Evolutionary conservation across 1,139 yeast species (phyloP).

Genomic region (Eremothecium gossypii): DNA sequence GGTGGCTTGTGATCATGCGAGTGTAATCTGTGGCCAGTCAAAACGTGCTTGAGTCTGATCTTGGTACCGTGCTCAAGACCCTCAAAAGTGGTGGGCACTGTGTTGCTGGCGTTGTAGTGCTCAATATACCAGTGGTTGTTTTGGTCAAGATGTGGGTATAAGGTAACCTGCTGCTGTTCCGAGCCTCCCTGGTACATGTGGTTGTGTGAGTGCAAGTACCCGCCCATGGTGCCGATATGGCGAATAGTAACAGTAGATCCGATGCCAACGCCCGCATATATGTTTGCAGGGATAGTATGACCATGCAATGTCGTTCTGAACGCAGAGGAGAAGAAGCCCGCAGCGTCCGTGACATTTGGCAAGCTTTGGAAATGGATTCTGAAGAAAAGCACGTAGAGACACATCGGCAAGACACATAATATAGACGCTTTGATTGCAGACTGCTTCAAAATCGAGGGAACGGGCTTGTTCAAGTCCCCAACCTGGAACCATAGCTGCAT

Average conservation of each 20-base stretch:
- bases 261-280: conserved; percentile 76
- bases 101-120: conserved; percentile 42
- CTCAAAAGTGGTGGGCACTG: conserved; percentile 42
- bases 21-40: conserved; percentile 75
- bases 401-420: conserved; percentile 60
- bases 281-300: conserved; percentile 56
- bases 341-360: conserved; percentile 73
- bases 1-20: conserved; percentile 96
- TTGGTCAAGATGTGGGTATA: conserved; percentile 84
- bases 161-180: conserved; percentile 86
- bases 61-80: conserved; percentile 70
- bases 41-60: conserved; percentile 64
- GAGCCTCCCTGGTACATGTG: conserved; percentile 86
- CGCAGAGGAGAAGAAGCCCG: conserved; percentile 81
- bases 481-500: conserved; percentile 78
- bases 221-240: conserved; percentile 83
- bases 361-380: conserved; percentile 69
- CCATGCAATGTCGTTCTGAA: conserved; percentile 74
- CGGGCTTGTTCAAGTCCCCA: conserved; percentile 61
- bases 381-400: conserved; percentile 64
- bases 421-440: conserved; percentile 42
- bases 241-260: conserved; percentile 75
- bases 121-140: conserved; percentile 85
- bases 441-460: conserved; percentile 30
- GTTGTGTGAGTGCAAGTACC: conserved; percentile 88